Percentiles rank a stretch among this genome's conserved stretches.
phyloP scores from a whole-genome alignment of 208 protist species.

The Wallacemonas rigidus region DNA sequence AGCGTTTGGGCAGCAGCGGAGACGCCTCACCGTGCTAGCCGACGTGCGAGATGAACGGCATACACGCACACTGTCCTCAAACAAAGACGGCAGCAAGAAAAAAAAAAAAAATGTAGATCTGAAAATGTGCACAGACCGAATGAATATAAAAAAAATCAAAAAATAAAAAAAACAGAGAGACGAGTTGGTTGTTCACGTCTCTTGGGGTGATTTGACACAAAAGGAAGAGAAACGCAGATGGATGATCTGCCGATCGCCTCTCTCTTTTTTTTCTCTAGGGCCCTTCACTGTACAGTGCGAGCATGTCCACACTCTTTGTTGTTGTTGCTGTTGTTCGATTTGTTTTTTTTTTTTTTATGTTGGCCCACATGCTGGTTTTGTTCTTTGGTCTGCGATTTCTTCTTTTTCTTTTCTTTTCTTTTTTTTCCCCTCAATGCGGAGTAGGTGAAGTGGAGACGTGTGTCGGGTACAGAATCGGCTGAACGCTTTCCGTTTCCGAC shows the following conservation, averaged over 20 bases:
- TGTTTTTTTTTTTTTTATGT: conserved; percentile 9
- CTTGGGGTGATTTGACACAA: too few relatives aligned
- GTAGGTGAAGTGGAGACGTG: too few relatives aligned
- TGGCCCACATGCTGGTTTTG: conserved; percentile 1
- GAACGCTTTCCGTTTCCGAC: too few relatives aligned
- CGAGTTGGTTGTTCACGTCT: too few relatives aligned
- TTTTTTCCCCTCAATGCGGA: neutral
- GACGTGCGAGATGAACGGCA: neutral
- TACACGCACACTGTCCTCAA: neutral
- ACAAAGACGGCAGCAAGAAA: neutral
- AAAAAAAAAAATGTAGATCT: neutral
- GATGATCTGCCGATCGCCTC: too few relatives aligned
- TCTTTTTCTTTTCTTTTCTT: conserved; percentile 12
- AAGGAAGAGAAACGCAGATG: too few relatives aligned
- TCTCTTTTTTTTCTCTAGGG: too few relatives aligned
- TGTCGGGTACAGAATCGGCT: too few relatives aligned
- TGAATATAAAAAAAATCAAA: too few relatives aligned
- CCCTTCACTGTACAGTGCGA: neutral
- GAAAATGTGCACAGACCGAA: neutral
- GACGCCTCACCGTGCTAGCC: conserved; percentile 1
- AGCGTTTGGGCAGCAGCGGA: conserved; percentile 9
- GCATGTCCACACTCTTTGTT: conserved; percentile 13
- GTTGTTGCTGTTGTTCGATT: conserved; percentile 24
- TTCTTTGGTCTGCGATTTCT: conserved; percentile 20
- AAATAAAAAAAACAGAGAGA: too few relatives aligned